phyloP scores from a whole-genome alignment of 2,329 filamentous ascomycete species.

The Epichloe aotearoae region DNA sequence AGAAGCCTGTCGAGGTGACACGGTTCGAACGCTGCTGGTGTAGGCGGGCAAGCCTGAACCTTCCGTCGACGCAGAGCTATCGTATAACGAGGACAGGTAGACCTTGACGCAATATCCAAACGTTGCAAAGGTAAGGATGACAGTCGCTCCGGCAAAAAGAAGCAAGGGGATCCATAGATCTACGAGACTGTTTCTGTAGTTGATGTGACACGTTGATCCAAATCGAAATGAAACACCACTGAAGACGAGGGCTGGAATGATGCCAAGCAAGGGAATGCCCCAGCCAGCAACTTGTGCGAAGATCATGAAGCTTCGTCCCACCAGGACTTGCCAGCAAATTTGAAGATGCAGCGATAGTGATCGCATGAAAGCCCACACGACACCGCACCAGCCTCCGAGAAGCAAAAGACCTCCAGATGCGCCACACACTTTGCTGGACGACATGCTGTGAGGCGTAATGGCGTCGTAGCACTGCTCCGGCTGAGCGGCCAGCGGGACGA shows the following conservation, averaged over 20 bases:
- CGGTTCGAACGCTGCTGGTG: conserved; percentile 58
- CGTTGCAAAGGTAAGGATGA: conserved; percentile 72
- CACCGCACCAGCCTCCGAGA: conserved; percentile 69
- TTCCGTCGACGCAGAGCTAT: conserved; percentile 57
- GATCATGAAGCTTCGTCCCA: conserved; percentile 84
- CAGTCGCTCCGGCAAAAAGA: conserved; percentile 60
- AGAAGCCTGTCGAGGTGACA: conserved; percentile 78
- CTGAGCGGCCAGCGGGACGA: conserved; percentile 67
- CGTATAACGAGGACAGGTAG: conserved; percentile 71
- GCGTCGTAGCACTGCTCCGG: conserved; percentile 75
- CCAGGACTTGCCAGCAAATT: conserved; percentile 92
- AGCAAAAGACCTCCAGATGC: conserved; percentile 79
- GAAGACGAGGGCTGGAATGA: conserved; percentile 63
- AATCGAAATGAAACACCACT: conserved; percentile 94
- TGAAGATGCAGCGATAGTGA: conserved; percentile 88
- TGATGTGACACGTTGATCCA: conserved; percentile 85
- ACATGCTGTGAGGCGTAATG: conserved; percentile 92
- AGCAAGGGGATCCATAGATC: conserved; percentile 87
- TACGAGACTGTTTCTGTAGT: conserved; percentile 69
- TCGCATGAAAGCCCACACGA: conserved; percentile 85
- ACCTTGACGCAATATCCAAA: conserved; percentile 91
- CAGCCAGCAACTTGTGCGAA: conserved; percentile 68
- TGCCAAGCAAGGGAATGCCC: conserved; percentile 65
- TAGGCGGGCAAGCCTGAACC: conserved; percentile 59
- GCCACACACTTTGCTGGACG: conserved; percentile 66